Evolutionary conservation across 1,139 yeast species (phyloP).

Genomic region (Spathaspora sp.): DNA sequence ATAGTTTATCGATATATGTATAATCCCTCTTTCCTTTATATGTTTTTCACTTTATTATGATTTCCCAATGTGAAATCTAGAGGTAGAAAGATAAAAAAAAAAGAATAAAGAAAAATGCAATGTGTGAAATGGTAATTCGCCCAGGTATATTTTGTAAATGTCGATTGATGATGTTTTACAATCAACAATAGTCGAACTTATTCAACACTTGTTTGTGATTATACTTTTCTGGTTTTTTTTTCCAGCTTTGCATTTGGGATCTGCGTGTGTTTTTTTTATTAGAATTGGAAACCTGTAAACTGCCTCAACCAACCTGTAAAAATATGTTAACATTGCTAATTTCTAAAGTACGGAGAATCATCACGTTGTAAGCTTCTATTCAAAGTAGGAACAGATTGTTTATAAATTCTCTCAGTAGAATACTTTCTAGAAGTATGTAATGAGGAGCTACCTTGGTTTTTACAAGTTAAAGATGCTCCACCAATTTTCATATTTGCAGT

Average conservation of each 20-base stretch:
- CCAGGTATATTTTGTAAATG: not conserved
- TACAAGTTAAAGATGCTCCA: not conserved
- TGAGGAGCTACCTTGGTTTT: not conserved
- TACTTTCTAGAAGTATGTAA: not conserved
- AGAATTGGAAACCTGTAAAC: not conserved
- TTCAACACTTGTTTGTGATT: too few species aligned
- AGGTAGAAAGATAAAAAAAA: not conserved
- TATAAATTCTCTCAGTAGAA: not conserved
- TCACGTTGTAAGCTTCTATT: conserved; percentile 9
- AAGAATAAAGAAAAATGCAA: not conserved
- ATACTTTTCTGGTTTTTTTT: not conserved
- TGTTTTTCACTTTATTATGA: not conserved
- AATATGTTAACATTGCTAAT: not conserved
- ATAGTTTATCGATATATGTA: not conserved
- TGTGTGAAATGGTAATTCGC: not conserved
- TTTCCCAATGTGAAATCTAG: not conserved
- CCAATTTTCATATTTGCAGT: conserved; percentile 16
- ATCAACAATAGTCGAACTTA: not conserved
- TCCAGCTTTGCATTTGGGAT: too few species aligned
- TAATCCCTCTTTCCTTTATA: conserved; percentile 1
- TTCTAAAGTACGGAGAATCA: conserved; percentile 12
- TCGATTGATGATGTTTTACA: too few species aligned
- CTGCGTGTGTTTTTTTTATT: not conserved
- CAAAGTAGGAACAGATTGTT: conserved; percentile 8
- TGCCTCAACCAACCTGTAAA: not conserved